Evolutionary conservation across 2,329 filamentous ascomycete species (phyloP).

Genomic region (Sarocladiaceae sp.): DNA sequence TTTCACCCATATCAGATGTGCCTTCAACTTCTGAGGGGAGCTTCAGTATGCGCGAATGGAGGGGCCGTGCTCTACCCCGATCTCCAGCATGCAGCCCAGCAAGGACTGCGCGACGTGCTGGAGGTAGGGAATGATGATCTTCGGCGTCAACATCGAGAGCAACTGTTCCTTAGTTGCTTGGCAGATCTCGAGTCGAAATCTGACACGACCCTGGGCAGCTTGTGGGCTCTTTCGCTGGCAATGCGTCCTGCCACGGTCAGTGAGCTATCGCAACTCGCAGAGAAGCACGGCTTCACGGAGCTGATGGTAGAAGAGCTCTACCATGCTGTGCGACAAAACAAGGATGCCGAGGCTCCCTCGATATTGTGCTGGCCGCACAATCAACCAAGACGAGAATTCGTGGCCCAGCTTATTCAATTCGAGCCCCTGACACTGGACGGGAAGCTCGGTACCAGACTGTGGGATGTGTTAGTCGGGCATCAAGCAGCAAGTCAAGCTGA

Average conservation of each 20-base stretch:
- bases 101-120: slow-evolving; percentile 59
- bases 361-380: slow-evolving; percentile 46
- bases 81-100: slow-evolving; percentile 59
- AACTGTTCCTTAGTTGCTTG: slow-evolving; percentile 64
- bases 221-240: slow-evolving; percentile 57
- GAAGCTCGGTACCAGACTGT: slow-evolving; percentile 61
- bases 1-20: slow-evolving; percentile 47
- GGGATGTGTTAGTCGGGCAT: slow-evolving; percentile 68
- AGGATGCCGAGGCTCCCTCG: slow-evolving; percentile 27
- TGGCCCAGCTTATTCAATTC: slow-evolving; percentile 53
- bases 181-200: slow-evolving; percentile 62
- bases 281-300: slow-evolving; percentile 56
- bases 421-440: slow-evolving; percentile 58
- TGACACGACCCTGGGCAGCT: slow-evolving; percentile 64
- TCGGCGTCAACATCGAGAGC: slow-evolving; percentile 44
- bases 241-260: slow-evolving; percentile 39
- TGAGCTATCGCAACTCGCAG: slow-evolving; percentile 54
- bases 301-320: slow-evolving; percentile 64
- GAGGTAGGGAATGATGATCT: slow-evolving; percentile 43
- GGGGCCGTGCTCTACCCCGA: slow-evolving; percentile 54
- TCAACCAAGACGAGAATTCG: slow-evolving; percentile 52
- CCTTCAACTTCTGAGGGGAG: slow-evolving; percentile 68
- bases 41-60: slow-evolving; percentile 52
- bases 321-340: slow-evolving; percentile 37
- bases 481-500: slow-evolving; percentile 55